Evolutionary conservation across 2,329 filamentous ascomycete genomes (phyloP).

Genomic region (Ascocoryne sarcoides): DNA sequence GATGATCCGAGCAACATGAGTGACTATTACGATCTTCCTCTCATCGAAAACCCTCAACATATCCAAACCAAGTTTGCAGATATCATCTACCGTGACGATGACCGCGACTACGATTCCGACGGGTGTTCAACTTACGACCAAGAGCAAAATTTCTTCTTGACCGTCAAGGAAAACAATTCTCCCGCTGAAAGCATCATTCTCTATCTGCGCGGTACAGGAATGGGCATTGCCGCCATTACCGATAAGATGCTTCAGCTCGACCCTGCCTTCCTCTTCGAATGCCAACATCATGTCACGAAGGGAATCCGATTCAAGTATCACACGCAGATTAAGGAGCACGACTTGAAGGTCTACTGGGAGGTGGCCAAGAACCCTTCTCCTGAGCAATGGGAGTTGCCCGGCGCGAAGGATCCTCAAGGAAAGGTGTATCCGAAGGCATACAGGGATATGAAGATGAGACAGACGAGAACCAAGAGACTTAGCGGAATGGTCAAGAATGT

Average conservation of each 20-base stretch:
- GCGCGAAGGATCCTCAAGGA: too few species aligned
- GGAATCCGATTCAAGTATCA: not conserved
- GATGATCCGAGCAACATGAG: not conserved
- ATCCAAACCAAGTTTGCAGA: too few species aligned
- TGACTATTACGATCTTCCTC: not conserved
- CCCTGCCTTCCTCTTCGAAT: not conserved
- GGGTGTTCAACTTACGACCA: not conserved
- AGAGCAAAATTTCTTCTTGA: not conserved
- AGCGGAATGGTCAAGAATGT: not conserved
- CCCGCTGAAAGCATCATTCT: not conserved
- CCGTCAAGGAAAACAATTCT: not conserved
- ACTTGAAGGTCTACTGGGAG: not conserved
- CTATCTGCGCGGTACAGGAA: not conserved
- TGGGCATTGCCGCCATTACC: not conserved
- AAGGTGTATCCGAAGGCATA: too few species aligned
- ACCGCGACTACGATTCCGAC: too few species aligned
- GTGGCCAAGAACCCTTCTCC: not conserved
- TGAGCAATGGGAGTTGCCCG: too few species aligned
- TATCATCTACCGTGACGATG: too few species aligned
- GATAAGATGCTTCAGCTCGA: not conserved
- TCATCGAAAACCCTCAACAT: not conserved
- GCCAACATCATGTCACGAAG: not conserved
- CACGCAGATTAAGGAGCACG: not conserved
- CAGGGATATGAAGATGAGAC: too few species aligned
- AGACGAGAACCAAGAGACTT: too few species aligned